phyloP scores from a whole-genome alignment of 2,329 filamentous ascomycete species.

The Hymenoscyphus fraxineus region DNA sequence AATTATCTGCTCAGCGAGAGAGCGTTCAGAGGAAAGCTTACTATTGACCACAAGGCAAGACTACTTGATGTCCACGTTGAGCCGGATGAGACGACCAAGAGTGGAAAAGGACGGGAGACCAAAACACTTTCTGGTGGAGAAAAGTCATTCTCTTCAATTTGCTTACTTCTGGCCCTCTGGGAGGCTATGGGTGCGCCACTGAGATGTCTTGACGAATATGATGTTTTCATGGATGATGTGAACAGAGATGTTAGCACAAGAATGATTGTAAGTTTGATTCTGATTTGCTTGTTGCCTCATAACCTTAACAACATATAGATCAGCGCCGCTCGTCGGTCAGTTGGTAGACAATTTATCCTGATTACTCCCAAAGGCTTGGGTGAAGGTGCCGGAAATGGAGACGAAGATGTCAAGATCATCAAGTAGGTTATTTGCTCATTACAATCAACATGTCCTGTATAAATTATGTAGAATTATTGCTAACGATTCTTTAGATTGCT shows the following conservation, averaged over 20 bases:
- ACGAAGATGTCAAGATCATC: constrained; percentile 74
- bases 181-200: constrained; percentile 97
- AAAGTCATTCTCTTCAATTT: constrained; percentile 97
- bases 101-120: constrained; percentile 71
- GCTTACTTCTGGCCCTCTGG: constrained; percentile 88
- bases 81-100: constrained; percentile 65
- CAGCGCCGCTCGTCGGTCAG: constrained; percentile 74
- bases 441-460: too few species aligned
- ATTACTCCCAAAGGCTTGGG: constrained; percentile 88
- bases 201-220: constrained; percentile 93
- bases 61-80: constrained; percentile 74
- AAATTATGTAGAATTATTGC: background rate
- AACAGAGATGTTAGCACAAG: constrained; percentile 91
- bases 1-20: constrained; percentile 84
- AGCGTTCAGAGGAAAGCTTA: constrained; percentile 77
- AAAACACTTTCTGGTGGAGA: constrained; percentile 94
- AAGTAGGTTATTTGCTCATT: constrained; percentile 45
- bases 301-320: constrained; percentile 51
- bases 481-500: constrained; percentile 42
- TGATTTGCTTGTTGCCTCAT: constrained; percentile 11
- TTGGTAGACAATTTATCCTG: constrained; percentile 91
- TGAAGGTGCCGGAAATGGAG: constrained; percentile 52
- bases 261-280: constrained; percentile 68
- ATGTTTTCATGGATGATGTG: constrained; percentile 98
- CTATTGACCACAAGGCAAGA: constrained; percentile 72